phyloP scores from a whole-genome alignment of 176 grass and related monocot species.

The Elymus sibiricus region DNA sequence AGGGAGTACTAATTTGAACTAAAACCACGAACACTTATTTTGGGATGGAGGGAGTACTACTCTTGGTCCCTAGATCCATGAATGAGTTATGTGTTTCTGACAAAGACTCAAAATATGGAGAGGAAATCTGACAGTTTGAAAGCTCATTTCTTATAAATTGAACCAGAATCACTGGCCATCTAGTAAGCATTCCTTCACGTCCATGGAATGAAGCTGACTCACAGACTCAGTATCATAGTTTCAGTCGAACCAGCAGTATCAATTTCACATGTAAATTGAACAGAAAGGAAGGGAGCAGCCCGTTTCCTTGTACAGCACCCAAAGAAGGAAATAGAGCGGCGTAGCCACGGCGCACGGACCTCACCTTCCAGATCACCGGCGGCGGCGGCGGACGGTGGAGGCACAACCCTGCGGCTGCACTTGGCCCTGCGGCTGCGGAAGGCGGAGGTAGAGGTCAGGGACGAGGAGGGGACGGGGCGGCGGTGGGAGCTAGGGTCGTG shows the following conservation, averaged over 20 bases:
- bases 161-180: background rate
- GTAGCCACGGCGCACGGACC: background rate
- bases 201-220: background rate
- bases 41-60: background rate
- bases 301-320: background rate
- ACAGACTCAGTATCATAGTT: background rate
- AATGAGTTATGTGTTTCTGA: background rate
- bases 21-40: background rate
- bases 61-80: background rate
- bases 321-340: background rate
- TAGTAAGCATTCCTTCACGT: background rate
- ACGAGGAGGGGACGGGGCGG: background rate
- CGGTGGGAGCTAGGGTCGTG: background rate
- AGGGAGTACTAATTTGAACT: too few relatives aligned
- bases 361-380: conserved; percentile 20
- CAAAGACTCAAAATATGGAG: background rate
- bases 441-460: background rate
- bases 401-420: background rate
- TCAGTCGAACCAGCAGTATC: background rate
- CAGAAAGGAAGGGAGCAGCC: background rate
- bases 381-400: background rate
- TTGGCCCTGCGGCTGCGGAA: background rate
- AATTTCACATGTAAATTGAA: background rate
- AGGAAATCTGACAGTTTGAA: background rate
- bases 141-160: background rate